Percentiles rank a stretch among this genome's conserved stretches.
Evolutionary conservation across 371 early-diverging fungal species (phyloP).

Genomic region (Batkoa obscura): DNA sequence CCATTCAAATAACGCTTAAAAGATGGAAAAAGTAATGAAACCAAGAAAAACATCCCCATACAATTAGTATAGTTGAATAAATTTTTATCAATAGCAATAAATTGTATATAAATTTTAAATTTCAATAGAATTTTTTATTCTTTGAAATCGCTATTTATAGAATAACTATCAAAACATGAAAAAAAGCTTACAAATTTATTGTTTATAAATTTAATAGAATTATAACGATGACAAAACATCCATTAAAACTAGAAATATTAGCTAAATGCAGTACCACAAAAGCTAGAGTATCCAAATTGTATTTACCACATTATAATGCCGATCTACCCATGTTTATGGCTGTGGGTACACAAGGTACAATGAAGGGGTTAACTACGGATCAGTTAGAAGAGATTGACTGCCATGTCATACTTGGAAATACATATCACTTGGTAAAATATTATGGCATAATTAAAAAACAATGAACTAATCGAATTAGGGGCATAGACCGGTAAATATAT

Average conservation of each 20-base stretch:
- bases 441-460: not conserved
- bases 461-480: conserved; percentile 3
- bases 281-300: conserved; percentile 60
- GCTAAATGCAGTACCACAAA: conserved; percentile 80
- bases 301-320: conserved; percentile 67
- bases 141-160: no score
- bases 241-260: conserved; percentile 36
- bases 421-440: conserved; percentile 58
- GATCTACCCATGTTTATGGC: conserved; percentile 94
- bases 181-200: no score
- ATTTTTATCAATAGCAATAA: no score
- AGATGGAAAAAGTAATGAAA: no score
- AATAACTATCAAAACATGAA: no score
- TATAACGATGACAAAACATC: not conserved
- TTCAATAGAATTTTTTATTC: no score
- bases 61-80: no score
- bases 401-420: conserved; percentile 84
- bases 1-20: no score
- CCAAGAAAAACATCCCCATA: no score
- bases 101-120: no score
- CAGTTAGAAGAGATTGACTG: conserved; percentile 70
- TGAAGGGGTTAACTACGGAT: conserved; percentile 70
- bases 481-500: conserved; percentile 8
- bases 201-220: no score
- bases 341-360: conserved; percentile 90